Conservation (phyloP, 768 basidiomycete genomes). For the Suillus variegatus region DNA sequence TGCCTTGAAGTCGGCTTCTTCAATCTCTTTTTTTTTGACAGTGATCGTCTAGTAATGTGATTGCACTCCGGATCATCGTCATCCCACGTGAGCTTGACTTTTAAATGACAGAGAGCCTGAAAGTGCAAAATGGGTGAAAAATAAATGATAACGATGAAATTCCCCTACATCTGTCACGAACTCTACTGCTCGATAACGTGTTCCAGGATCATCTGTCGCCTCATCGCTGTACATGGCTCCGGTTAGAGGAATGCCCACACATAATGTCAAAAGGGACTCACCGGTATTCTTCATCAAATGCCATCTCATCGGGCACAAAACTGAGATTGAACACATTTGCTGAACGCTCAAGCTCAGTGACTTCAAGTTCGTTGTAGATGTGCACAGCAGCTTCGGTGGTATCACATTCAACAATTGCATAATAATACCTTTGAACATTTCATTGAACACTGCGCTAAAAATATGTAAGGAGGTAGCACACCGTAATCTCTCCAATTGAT, state of each 20-base stretch:
- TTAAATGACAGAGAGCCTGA: conserved; percentile 95
- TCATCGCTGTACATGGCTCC: conserved; percentile 63
- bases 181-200: conserved; percentile 73
- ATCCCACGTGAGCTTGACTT: conserved; percentile 98
- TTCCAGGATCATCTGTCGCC: conserved; percentile 63
- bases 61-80: conserved; percentile 91
- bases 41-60: conserved; percentile 72
- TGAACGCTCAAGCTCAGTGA: conserved; percentile 93
- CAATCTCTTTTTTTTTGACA: conserved; percentile 86
- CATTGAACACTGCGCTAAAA: background rate
- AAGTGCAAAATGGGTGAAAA: background rate
- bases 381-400: conserved; percentile 73
- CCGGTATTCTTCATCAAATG: conserved; percentile 78
- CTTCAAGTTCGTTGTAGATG: conserved; percentile 84
- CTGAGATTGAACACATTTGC: conserved; percentile 96
- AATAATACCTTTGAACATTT: conserved; percentile 73
- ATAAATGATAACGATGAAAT: conserved; percentile 6
- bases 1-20: conserved; percentile 86
- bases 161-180: conserved; percentile 89
- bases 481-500: conserved; percentile 93
- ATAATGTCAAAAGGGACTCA: conserved; percentile 26
- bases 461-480: conserved; percentile 35
- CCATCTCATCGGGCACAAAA: conserved; percentile 89
- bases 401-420: conserved; percentile 91
- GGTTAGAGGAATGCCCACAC: background rate